These are phyloP conservation scores for Penicillium palitans DNA, from an alignment of 2,329 filamentous ascomycete genomes.

Conservation along the genomic window DNA sequence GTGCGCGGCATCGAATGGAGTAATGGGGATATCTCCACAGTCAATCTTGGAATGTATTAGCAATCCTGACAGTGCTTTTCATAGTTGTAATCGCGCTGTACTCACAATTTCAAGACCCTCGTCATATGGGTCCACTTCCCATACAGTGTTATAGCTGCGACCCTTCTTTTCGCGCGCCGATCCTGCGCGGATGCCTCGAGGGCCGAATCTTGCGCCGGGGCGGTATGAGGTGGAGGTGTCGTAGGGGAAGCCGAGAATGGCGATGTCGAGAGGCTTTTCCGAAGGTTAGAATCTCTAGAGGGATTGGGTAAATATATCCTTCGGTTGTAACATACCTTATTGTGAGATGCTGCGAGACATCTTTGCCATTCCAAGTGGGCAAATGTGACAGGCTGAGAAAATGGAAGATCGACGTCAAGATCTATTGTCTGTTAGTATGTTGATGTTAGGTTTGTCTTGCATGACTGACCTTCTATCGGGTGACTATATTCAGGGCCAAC, in stretches of 20 bases:
- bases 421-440: slow-evolving; percentile 12
- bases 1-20: slow-evolving; percentile 26
- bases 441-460: background rate
- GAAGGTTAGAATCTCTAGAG: background rate
- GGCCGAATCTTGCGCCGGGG: slow-evolving; percentile 35
- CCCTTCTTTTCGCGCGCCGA: slow-evolving; percentile 32
- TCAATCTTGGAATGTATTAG: slow-evolving; percentile 17
- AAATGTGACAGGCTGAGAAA: slow-evolving; percentile 33
- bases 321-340: background rate
- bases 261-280: slow-evolving; percentile 30
- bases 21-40: slow-evolving; percentile 33
- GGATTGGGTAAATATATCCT: background rate
- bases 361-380: slow-evolving; percentile 31
- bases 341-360: slow-evolving; percentile 27
- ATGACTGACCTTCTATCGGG: slow-evolving; percentile 21
- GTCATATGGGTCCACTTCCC: slow-evolving; percentile 30
- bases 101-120: slow-evolving; percentile 22
- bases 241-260: slow-evolving; percentile 36
- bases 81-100: background rate
- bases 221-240: slow-evolving; percentile 37
- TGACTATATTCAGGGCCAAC: slow-evolving; percentile 26
- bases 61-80: background rate
- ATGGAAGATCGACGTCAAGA: slow-evolving; percentile 33
- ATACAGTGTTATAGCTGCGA: slow-evolving; percentile 31
- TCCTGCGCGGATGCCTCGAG: slow-evolving; percentile 33